Evolutionary conservation across 2,329 filamentous ascomycete genomes (phyloP).

Genomic region (Sporothrix globosa): DNA sequence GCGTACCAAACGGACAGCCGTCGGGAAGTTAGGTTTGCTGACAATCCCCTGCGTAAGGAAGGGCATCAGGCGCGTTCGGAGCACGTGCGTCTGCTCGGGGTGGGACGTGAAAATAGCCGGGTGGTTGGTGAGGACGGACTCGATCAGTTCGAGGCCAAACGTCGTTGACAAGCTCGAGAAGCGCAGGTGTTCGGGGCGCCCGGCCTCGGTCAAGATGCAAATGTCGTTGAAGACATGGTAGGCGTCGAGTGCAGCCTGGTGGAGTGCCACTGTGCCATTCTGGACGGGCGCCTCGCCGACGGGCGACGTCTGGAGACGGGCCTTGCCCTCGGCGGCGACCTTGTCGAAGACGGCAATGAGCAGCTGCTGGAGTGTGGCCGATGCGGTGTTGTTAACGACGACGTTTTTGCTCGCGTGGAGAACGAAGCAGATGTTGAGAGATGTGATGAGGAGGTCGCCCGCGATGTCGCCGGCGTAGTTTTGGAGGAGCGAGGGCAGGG

Average conservation of each 20-base stretch:
- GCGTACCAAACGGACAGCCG: constrained; percentile 78
- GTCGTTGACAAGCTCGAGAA: constrained; percentile 77
- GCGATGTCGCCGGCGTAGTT: constrained; percentile 84
- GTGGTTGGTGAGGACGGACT: constrained; percentile 86
- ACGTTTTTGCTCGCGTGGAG: constrained; percentile 89
- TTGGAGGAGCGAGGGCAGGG: constrained; percentile 83
- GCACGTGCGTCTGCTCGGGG: constrained; percentile 76
- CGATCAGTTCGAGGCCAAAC: constrained; percentile 88
- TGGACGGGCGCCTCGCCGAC: constrained; percentile 70
- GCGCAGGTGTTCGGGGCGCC: constrained; percentile 78
- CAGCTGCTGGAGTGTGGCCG: constrained; percentile 93
- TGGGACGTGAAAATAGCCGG: constrained; percentile 77
- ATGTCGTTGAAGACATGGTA: constrained; percentile 87
- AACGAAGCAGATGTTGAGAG: constrained; percentile 88
- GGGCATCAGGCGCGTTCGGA: constrained; percentile 79
- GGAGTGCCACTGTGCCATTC: constrained; percentile 67
- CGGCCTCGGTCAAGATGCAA: constrained; percentile 82
- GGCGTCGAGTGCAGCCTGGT: constrained; percentile 80
- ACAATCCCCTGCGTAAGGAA: constrained; percentile 77
- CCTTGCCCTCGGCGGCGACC: constrained; percentile 74
- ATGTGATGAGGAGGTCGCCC: constrained; percentile 77
- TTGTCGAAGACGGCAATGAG: constrained; percentile 93
- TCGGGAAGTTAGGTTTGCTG: constrained; percentile 76
- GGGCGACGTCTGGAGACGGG: constrained; percentile 39
- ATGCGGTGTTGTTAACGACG: constrained; percentile 92